Evolutionary conservation across 495 filamentous ascomycete species (phyloP).

Genomic region (Aspergillus asperescens): DNA sequence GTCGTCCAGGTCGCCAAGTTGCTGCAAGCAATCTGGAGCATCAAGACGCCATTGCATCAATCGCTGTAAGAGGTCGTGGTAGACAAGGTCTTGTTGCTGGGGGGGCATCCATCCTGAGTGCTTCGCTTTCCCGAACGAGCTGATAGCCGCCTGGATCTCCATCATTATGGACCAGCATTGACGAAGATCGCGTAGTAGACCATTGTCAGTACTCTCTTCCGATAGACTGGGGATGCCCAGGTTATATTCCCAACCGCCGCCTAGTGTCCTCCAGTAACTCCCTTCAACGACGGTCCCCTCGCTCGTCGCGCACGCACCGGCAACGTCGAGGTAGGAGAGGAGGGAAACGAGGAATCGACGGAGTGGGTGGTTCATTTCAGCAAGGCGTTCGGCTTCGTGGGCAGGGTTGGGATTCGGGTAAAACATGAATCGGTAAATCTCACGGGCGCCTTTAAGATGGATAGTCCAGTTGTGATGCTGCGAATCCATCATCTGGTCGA

Average conservation of each 20-base stretch:
- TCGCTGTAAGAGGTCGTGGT: slow-evolving; percentile 28
- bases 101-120: slow-evolving; percentile 26
- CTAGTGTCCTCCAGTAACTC: slow-evolving; percentile 37
- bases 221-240: slow-evolving; percentile 33
- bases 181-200: slow-evolving; percentile 29
- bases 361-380: slow-evolving; percentile 36
- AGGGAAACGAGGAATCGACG: slow-evolving; percentile 38
- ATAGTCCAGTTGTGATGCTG: slow-evolving; percentile 40
- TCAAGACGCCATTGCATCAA: slow-evolving; percentile 33
- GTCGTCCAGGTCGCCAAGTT: slow-evolving; percentile 31
- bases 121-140: slow-evolving; percentile 36
- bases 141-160: slow-evolving; percentile 38
- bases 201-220: slow-evolving; percentile 21
- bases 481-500: slow-evolving; percentile 41
- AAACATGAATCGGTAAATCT: slow-evolving; percentile 39
- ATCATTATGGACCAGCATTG: slow-evolving; percentile 37
- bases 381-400: slow-evolving; percentile 29
- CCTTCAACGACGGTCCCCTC: slow-evolving; percentile 38
- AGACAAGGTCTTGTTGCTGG: slow-evolving; percentile 33
- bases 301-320: slow-evolving; percentile 37
- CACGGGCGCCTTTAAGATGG: slow-evolving; percentile 39
- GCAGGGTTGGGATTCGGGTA: slow-evolving; percentile 25
- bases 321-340: slow-evolving; percentile 39
- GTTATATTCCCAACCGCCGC: slow-evolving; percentile 42
- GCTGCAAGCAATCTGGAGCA: slow-evolving; percentile 29